A percentile compares a stretch with the other conserved stretches of the same genome.
These are phyloP conservation scores for Yamadazyma oceani DNA, from an alignment of 1,139 yeast genomes.

Conservation along the genomic window DNA sequence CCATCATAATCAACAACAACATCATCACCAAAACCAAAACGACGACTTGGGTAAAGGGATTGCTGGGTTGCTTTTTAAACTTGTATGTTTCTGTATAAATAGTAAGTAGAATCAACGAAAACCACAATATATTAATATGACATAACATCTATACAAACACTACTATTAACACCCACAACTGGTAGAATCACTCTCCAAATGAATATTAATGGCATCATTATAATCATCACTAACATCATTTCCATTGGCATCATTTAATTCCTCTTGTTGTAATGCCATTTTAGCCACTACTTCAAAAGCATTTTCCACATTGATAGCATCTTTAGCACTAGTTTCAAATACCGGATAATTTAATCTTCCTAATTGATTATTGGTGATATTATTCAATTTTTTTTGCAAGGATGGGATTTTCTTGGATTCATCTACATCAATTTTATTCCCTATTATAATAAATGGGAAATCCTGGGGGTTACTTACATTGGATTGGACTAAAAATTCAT, in stretches of 20 bases:
- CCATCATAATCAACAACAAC: slow-evolving; percentile 29
- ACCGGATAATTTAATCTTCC: slow-evolving; percentile 82
- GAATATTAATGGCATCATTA: slow-evolving; percentile 93
- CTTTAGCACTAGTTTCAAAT: slow-evolving; percentile 93
- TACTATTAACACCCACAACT: slow-evolving; percentile 68
- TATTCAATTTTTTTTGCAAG: slow-evolving; percentile 75
- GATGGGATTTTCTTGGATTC: slow-evolving; percentile 84
- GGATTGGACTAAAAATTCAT: slow-evolving; percentile 91
- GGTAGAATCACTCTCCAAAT: slow-evolving; percentile 76
- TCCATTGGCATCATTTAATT: slow-evolving; percentile 81
- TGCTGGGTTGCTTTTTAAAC: slow-evolving; percentile 31
- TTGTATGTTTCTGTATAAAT: slow-evolving; percentile 35
- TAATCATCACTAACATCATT: slow-evolving; percentile 75
- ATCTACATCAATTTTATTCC: slow-evolving; percentile 93
- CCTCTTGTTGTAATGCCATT: slow-evolving; percentile 90
- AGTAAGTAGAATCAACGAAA: slow-evolving; percentile 6
- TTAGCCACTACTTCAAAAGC: slow-evolving; percentile 97
- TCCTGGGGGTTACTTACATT: slow-evolving; percentile 91
- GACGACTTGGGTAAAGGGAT: slow-evolving; percentile 25
- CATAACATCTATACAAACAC: slow-evolving; percentile 2
- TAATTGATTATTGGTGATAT: slow-evolving; percentile 73
- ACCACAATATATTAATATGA: background rate
- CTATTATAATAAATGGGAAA: slow-evolving; percentile 92
- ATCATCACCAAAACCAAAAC: slow-evolving; percentile 23
- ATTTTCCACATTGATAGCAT: slow-evolving; percentile 88